A percentile compares a stretch with the other conserved stretches of the same genome.
Evolutionary conservation across 73 alveolate species (phyloP).

Genomic region (Tetrahymena thermophila): DNA sequence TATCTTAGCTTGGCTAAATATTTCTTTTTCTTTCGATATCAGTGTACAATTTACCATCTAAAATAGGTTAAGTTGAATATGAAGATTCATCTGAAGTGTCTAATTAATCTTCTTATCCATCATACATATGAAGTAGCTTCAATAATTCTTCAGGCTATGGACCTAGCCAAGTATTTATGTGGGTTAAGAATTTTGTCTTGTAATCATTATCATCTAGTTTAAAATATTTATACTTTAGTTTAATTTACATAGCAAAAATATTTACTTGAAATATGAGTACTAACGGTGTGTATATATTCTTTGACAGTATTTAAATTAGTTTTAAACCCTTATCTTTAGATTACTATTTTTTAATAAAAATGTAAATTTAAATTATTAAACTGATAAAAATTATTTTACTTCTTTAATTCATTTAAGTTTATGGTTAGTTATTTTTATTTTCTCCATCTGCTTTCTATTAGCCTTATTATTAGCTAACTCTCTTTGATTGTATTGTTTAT

Average conservation of each 20-base stretch:
- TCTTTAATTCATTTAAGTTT: neutral
- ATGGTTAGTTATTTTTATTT: neutral
- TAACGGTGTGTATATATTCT: neutral
- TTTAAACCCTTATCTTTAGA: neutral
- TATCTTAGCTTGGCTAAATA: neutral
- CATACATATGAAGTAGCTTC: neutral
- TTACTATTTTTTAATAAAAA: neutral
- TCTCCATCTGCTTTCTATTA: neutral
- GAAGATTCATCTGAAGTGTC: neutral
- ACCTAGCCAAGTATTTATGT: neutral
- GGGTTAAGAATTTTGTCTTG: neutral
- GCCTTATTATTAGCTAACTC: neutral
- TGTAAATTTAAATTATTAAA: no score
- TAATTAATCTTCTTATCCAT: neutral
- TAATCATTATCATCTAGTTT: neutral
- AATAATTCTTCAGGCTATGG: neutral
- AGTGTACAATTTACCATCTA: conserved; percentile 9
- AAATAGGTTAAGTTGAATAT: conserved; percentile 23
- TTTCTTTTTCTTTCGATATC: conserved; percentile 10
- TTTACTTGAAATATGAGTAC: neutral
- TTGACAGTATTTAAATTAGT: neutral
- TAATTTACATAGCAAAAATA: no score
- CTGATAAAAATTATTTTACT: neutral
- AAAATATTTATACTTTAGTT: neutral
- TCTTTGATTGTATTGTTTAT: neutral